Conservation (phyloP, 345 rosid species). For the Populus nigra region DNA sequence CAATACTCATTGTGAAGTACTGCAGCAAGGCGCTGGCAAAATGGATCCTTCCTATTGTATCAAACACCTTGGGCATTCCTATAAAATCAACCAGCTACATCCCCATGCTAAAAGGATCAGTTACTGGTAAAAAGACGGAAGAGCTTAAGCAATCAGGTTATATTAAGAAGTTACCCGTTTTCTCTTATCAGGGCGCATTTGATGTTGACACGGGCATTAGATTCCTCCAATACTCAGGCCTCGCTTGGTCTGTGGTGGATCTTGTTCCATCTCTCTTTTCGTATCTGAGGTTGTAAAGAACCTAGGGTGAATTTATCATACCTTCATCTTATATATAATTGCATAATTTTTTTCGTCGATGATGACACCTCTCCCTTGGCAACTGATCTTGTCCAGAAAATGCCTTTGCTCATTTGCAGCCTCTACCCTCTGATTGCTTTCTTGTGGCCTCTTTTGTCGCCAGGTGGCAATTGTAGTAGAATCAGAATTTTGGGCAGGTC, state of each 20-base stretch:
- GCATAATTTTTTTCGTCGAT: background rate
- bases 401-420: background rate
- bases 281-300: constrained; percentile 43
- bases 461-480: background rate
- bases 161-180: constrained; percentile 46
- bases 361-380: background rate
- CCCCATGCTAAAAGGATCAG: constrained; percentile 53
- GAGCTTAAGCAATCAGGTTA: constrained; percentile 53
- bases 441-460: background rate
- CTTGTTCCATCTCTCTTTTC: constrained; percentile 76
- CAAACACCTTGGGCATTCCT: constrained; percentile 71
- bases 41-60: constrained; percentile 72
- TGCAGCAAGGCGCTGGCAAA: constrained; percentile 93
- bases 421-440: background rate
- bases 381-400: background rate
- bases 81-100: constrained; percentile 66
- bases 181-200: constrained; percentile 45
- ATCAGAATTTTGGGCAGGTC: background rate
- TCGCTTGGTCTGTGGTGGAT: constrained; percentile 97
- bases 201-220: constrained; percentile 85
- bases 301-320: background rate
- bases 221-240: constrained; percentile 87
- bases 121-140: constrained; percentile 38
- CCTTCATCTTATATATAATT: background rate
- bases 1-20: constrained; percentile 77